A percentile compares a stretch with the other conserved stretches of the same genome.
Evolutionary conservation across 768 basidiomycete species (phyloP).

Genomic region (Suillus lakei): DNA sequence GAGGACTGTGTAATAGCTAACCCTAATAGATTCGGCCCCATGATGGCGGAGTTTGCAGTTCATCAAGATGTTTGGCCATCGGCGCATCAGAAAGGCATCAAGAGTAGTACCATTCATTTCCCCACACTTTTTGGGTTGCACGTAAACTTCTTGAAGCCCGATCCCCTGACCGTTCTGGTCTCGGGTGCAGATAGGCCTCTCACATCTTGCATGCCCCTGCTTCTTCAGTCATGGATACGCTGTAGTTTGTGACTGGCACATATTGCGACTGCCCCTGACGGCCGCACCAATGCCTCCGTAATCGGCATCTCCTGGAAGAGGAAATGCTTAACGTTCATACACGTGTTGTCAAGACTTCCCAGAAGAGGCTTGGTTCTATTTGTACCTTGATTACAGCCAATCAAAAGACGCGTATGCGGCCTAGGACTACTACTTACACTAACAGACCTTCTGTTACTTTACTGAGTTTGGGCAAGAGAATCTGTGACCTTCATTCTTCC

Average conservation of each 20-base stretch:
- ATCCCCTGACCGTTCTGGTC: not conserved
- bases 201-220: not conserved
- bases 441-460: not conserved
- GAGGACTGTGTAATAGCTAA: not conserved
- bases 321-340: not conserved
- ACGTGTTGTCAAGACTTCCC: not conserved
- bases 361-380: not conserved
- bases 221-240: not conserved
- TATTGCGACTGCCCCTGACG: not conserved
- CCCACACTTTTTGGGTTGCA: slow-evolving; percentile 3
- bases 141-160: not conserved
- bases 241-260: not conserved
- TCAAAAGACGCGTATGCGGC: not conserved
- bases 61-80: not conserved
- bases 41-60: not conserved
- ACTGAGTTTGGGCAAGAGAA: not conserved
- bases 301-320: not conserved
- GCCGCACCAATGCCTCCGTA: slow-evolving; percentile 1
- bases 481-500: not conserved
- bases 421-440: not conserved
- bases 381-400: slow-evolving; percentile 7
- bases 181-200: not conserved
- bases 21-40: not conserved
- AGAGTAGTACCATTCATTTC: not conserved
- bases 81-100: slow-evolving; percentile 3